Base-by-base conservation (phyloP, 768 basidiomycete genomes). In the Boletus rubropictus region DNA sequence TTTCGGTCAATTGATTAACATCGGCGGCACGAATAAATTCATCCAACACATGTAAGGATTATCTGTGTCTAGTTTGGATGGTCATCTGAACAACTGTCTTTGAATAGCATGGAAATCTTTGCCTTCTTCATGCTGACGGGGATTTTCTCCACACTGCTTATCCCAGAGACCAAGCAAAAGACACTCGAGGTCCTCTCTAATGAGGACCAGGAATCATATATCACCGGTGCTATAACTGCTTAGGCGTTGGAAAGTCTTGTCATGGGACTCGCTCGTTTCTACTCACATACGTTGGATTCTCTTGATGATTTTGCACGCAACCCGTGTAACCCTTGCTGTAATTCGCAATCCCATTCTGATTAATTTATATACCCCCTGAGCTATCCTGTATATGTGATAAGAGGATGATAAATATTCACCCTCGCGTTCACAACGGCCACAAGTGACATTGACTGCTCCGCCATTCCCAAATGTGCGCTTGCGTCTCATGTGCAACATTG, bases 91-190 rank as follows among this genome's bases (percentile, higher is more conserved):
- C 33, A 5, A 55, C 48, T 10, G 21, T 39, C 27, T 22, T 7
- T 42, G 9, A 33, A 3, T 44, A 84, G 82, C 55, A 69, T 92
- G 42, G 78, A 90, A 67, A 79, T 92, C 44, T 87, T 91, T 52
- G 88, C 88, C 11, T 67, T 88, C 46, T 90, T 90, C 73, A 92
- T 89, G 89, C 65, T 89, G 46, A 89, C 86, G 2, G 89, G 89
- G 37, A 74, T 91, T 49, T 77, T 82, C 70, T 89, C 90, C 7
- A 90, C 89, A 0, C 68, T 89, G 14, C 75, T 91, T 12, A 62
- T 92, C 10, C 85, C 86, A 29, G 90, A 92, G 69, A 90, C 90
- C 38, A 92, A 80, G 65, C 69, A 71, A 34, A 69, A 57, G 64
- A 63, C 76, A 5, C 73, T 89, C 17, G 87, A 89, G 67, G 82